Percentiles rank a stretch among this genome's conserved stretches.
These are phyloP conservation scores for Paraurostyla sp. DNA, from an alignment of 73 alveolate species.

Conservation along the genomic window DNA sequence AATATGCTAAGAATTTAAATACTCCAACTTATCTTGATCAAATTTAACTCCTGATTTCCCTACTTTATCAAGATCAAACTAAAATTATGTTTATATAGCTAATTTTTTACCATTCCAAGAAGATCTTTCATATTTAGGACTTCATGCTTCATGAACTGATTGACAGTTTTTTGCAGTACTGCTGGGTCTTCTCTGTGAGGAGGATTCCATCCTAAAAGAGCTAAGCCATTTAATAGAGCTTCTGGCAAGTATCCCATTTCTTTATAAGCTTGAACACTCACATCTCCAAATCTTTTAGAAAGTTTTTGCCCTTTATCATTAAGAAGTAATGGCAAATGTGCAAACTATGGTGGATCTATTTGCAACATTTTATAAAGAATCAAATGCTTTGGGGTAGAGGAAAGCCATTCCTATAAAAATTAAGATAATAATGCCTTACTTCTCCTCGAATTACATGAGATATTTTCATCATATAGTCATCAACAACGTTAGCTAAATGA, in stretches of 20 bases:
- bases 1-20: slow-evolving; percentile 65
- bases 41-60: slow-evolving; percentile 72
- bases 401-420: slow-evolving; percentile 70
- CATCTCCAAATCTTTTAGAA: slow-evolving; percentile 74
- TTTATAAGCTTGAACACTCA: slow-evolving; percentile 62
- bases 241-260: slow-evolving; percentile 78
- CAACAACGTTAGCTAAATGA: slow-evolving; percentile 82
- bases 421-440: neutral
- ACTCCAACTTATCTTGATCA: slow-evolving; percentile 60
- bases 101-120: slow-evolving; percentile 31
- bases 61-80: slow-evolving; percentile 73
- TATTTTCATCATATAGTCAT: slow-evolving; percentile 80
- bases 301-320: slow-evolving; percentile 70
- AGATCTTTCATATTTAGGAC: slow-evolving; percentile 66
- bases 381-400: slow-evolving; percentile 82
- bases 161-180: neutral
- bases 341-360: slow-evolving; percentile 72
- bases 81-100: neutral
- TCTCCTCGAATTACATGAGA: slow-evolving; percentile 88
- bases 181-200: slow-evolving; percentile 69
- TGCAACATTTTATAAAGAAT: slow-evolving; percentile 68
- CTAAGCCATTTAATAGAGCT: slow-evolving; percentile 75
- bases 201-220: slow-evolving; percentile 83
- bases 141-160: slow-evolving; percentile 45
- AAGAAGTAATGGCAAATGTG: slow-evolving; percentile 75